Evolutionary conservation across 192 early-diverging fungal species (phyloP), one percentile per base, ranked within the genome.

Genomic region (Podila epicladia): DNA sequence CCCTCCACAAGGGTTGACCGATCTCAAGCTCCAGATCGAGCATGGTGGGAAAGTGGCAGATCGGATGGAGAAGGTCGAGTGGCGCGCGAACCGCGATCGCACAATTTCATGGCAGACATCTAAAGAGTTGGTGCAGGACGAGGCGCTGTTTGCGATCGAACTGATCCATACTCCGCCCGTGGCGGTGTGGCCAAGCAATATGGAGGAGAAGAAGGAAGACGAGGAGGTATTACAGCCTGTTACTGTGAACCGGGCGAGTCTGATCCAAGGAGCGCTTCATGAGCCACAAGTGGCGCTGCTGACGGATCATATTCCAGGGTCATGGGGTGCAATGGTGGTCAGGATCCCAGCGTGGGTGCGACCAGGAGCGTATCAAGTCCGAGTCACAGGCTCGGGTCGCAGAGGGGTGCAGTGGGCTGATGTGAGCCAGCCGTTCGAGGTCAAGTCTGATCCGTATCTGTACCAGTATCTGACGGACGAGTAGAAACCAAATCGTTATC

Each of bases 391-490:
- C 0, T 13, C 48, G 1, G 60, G 53, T 11, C 28, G 22, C 9
- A 31, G 41, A 17, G 71, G 70, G 3, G 26, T 61, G 31, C n/a
- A 65, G 55, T 72, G 71, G 71, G 71, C 24, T n/a, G 77, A 80
- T 69, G 71, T 80, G 9, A 69, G 66, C 38, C 77, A 80, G 67
- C 77, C 65, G 8, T 69, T 80, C 53, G 59, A 26, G 4, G 77
- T 80, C 19, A 65, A 69, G 33, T 80, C 77, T 6, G 76, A 80
- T 33, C 77, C 77, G 11, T 80, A 67, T 45, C 58, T 80, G 19
- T 73, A 73, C 24, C 53, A 55, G 17, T 55, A 55, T 24, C 22
- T 55, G n/a, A 55, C 53, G 2, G 53, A 26, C 24, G 53, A 55
- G 24, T 55, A 55, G 53, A 13, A 45, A 15, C 41, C 41, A 45